Base-by-base conservation (phyloP, 768 basidiomycete species). In the Amanita rimosa region DNA sequence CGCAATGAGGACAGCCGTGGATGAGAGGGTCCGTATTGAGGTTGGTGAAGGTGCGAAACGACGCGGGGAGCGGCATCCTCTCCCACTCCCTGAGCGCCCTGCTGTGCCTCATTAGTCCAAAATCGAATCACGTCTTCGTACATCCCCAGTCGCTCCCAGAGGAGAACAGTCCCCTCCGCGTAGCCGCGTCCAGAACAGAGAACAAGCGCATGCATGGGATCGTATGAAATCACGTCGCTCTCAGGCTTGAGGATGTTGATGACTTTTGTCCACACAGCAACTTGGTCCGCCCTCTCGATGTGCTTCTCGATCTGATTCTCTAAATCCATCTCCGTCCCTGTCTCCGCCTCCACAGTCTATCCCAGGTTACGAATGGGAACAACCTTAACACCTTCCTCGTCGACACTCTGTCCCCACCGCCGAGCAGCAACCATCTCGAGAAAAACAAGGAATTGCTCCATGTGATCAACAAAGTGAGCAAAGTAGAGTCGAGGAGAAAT, bases 111-210 rank as follows among this genome's bases (percentile, higher is more conserved):
- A 50, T 88, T 86, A 77, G 95, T 94, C 84, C 85, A 93, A 68
- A 89, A 96, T 19, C 93, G 76, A 26, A 98, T 60, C 41, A 98
- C 82, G 55, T 96, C 94, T 57, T 97, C 95, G 61, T 91, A 89
- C 95, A 96, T 94, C 6, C 87, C 92, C 68, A 93, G 71, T 52
- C 77, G 81, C 67, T 96, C 96, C 89, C 93, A 98, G 2, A 98
- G 72, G 4, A 88, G 66, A 3, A 98, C 85, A 8, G 95, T 74
- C 1, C 96, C 96, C 0, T 78, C 76, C 0, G 83, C 92, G 57
- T 92, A 96, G 10, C 69, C 73, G 34, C 78, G 74, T 22, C 82
- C 89, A 5, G 93, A 91, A 65, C 95, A 98, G 1, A 99, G 74
- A 34, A 99, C 86, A n/a, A 98, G 70, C 3, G 94, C 96, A 60